Conservation (phyloP, 73 alveolate species). For the Symbiodinium pilosum region DNA sequence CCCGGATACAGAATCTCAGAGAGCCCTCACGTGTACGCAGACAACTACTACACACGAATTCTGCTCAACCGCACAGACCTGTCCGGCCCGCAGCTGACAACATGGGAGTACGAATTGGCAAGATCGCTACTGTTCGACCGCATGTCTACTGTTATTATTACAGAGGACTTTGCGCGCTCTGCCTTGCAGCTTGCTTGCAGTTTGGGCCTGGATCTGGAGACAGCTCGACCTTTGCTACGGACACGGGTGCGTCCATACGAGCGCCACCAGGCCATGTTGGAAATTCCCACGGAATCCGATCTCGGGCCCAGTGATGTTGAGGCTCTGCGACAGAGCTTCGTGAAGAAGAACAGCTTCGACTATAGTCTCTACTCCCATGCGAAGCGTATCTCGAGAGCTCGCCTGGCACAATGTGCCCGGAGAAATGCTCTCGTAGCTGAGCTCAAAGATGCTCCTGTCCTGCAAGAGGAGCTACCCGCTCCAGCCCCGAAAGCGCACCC, state of each 20-base stretch:
- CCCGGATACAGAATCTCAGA: slow-evolving; percentile 33
- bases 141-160: slow-evolving; percentile 59
- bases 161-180: slow-evolving; percentile 41
- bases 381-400: background rate
- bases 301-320: slow-evolving; percentile 21
- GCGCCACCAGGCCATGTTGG: slow-evolving; percentile 43
- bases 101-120: slow-evolving; percentile 1
- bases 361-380: background rate
- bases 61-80: slow-evolving; percentile 71
- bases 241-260: slow-evolving; percentile 38
- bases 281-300: slow-evolving; percentile 63
- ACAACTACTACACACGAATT: slow-evolving; percentile 68
- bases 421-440: background rate
- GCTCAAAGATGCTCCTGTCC: background rate
- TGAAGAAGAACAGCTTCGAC: slow-evolving; percentile 1
- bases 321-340: slow-evolving; percentile 17
- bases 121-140: slow-evolving; percentile 64
- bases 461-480: background rate
- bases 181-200: slow-evolving; percentile 64
- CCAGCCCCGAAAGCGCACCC: background rate
- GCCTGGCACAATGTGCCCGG: background rate
- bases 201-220: background rate
- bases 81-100: background rate
- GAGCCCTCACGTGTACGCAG: slow-evolving; percentile 32
- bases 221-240: slow-evolving; percentile 47